Evolutionary conservation across 176 grass and related monocot species (phyloP).

Genomic region (Aegilops sharonensis): DNA sequence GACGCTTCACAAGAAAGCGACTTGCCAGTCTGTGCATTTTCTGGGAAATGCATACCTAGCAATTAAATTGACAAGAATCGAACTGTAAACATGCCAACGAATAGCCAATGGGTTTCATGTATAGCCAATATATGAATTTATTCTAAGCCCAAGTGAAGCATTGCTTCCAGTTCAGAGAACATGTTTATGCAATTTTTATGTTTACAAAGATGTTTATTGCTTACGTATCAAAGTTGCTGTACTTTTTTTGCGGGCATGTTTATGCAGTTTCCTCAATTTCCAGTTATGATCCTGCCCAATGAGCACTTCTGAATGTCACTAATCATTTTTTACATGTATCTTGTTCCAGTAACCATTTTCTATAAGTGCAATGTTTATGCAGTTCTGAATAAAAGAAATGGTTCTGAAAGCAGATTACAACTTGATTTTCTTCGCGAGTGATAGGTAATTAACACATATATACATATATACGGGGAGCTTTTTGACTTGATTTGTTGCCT

Average conservation of each 20-base stretch:
- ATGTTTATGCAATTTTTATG: too few relatives aligned
- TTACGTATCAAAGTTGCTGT: too few relatives aligned
- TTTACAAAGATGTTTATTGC: too few relatives aligned
- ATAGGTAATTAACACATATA: too few relatives aligned
- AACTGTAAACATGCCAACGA: too few relatives aligned
- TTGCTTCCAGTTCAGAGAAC: too few relatives aligned
- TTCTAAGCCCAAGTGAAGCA: too few relatives aligned
- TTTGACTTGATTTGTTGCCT: neutral
- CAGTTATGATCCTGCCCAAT: neutral
- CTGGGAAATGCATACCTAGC: conserved; percentile 90
- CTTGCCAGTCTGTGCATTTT: conserved; percentile 64
- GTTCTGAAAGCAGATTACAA: too few relatives aligned
- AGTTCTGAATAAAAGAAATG: neutral
- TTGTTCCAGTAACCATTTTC: neutral
- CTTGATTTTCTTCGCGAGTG: too few relatives aligned
- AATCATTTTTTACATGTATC: neutral
- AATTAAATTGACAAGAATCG: conserved; percentile 7
- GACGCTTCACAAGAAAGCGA: neutral
- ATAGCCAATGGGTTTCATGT: too few relatives aligned
- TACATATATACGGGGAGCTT: too few relatives aligned
- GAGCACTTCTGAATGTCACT: neutral
- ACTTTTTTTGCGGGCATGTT: neutral
- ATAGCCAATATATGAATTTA: too few relatives aligned
- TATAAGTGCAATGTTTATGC: neutral
- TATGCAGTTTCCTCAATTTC: neutral